Conservation (phyloP, 371 early-diverging fungal genomes). For the Mucor racemosus region DNA sequence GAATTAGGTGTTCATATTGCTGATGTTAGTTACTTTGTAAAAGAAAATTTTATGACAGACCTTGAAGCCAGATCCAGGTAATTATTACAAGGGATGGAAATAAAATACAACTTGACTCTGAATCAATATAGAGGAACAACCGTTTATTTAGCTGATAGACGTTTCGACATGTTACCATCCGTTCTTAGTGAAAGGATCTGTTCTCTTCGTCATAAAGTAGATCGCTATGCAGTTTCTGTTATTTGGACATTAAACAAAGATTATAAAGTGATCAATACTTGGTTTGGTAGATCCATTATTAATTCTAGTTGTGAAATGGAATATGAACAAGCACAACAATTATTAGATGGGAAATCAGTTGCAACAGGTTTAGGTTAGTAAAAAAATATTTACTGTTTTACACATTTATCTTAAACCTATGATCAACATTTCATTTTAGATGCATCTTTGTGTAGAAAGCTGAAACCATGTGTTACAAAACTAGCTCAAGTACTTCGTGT, state of each 20-base stretch:
- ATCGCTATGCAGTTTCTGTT: conserved; percentile 83
- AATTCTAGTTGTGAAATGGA: conserved; percentile 81
- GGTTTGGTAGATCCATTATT: conserved; percentile 88
- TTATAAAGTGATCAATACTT: conserved; percentile 54
- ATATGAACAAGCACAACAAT: conserved; percentile 93
- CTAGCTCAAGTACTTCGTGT: conserved; percentile 64
- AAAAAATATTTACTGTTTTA: not conserved
- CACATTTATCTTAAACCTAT: not conserved
- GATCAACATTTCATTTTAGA: conserved; percentile 26
- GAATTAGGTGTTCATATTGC: conserved; percentile 98
- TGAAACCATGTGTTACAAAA: conserved; percentile 55
- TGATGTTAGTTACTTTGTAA: conserved; percentile 95
- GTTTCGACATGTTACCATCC: conserved; percentile 98
- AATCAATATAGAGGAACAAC: conserved; percentile 79
- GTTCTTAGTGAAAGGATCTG: conserved; percentile 90
- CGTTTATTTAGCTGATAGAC: conserved; percentile 89
- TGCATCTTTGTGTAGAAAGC: conserved; percentile 45
- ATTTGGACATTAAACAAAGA: conserved; percentile 70
- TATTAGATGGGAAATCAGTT: conserved; percentile 68
- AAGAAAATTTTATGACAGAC: conserved; percentile 81
- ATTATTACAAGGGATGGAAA: too few species aligned
- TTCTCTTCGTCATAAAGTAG: conserved; percentile 80
- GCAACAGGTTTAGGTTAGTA: conserved; percentile 52
- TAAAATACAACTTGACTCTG: not conserved
- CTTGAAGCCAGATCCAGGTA: conserved; percentile 78